Evolutionary conservation across 2,329 filamentous ascomycete genomes (phyloP), one percentile per base, ranked within the genome.

Genomic region (Lachnellula cervina): DNA sequence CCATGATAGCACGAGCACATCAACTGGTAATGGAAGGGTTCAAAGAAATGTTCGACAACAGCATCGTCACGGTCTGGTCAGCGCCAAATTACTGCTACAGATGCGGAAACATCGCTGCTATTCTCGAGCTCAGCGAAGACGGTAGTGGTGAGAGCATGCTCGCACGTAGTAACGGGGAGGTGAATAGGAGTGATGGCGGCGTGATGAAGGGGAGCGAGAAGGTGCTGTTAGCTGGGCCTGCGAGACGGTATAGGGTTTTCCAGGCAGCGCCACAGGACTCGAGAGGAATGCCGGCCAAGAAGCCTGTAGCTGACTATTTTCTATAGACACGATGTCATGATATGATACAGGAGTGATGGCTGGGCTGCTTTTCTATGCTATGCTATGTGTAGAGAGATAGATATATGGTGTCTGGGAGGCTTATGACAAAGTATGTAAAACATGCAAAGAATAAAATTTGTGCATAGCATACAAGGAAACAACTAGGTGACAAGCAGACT

Each of bases 11-110:
- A 17, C 84, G 94, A 54, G 94, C 94, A 1, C 94, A 99, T 70
- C 94, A 99, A 72, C 84, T 99, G 21, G 94, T 99, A 62, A 99
- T 97, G 94, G 94, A 99, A 71, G 94, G 94, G 0, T 99, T 97
- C 73, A 97, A 97, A 75, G 94, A 97, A 71, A 97, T 97, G 92
- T 99, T 97, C 68, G 90, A 96, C 69, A 88, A 86, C 14, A 90
- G 86, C 48, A 97, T 99, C 61, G 94, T 97, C 43, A 99, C 94
- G 0, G 94, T 99, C n/a, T 99, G 94, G 93, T 95, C 89, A 0
- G 92, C 92, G 9, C 92, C 92, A 0, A 97, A 97, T 71, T 97
- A 97, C 77, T 97, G 92, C 75, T 97, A 97, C 74, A 61, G 61
- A 38, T 97, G 92, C 68, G 92, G 92, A 53, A 97, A 97, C 67